Conservation (phyloP, 129 eudicot species). For the Sambucus nigra region DNA sequence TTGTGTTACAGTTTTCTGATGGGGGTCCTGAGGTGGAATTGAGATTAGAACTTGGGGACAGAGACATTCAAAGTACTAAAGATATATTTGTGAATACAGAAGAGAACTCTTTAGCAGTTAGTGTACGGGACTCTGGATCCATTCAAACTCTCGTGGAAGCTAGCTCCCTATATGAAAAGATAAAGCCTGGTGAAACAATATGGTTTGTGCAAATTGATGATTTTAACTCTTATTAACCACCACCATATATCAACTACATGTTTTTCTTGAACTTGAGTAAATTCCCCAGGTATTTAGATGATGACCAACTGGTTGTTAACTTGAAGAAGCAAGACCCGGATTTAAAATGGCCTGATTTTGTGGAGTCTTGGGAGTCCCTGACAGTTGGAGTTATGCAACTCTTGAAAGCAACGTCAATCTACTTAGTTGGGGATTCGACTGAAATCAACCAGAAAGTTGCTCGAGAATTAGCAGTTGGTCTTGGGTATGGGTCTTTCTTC, state of each 20-base stretch:
- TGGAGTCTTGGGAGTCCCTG: constrained; percentile 94
- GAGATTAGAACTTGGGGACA: constrained; percentile 54
- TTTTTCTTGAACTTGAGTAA: not conserved
- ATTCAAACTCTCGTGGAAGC: constrained; percentile 67
- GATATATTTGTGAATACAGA: constrained; percentile 66
- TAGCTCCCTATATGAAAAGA: constrained; percentile 55
- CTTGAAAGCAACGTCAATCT: constrained; percentile 72
- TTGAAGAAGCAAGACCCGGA: constrained; percentile 87
- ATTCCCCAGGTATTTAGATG: constrained; percentile 71
- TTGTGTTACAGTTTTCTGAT: constrained; percentile 75
- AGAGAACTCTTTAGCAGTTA: constrained; percentile 49
- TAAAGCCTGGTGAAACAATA: constrained; percentile 92
- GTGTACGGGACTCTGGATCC: constrained; percentile 39
- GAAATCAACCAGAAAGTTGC: constrained; percentile 84
- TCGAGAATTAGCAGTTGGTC: constrained; percentile 83
- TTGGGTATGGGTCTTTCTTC: constrained; percentile 45
- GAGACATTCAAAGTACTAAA: constrained; percentile 39
- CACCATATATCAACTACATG: not conserved
- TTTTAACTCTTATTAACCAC: constrained; percentile 1
- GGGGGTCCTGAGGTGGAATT: constrained; percentile 76
- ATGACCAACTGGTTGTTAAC: constrained; percentile 65
- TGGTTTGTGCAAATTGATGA: constrained; percentile 34
- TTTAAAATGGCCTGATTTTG: constrained; percentile 89
- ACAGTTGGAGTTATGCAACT: constrained; percentile 65
- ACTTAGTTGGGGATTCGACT: constrained; percentile 84